Percentiles rank a stretch among this genome's conserved stretches.
Conservation (phyloP, 495 filamentous ascomycete genomes). For the Trichoderma reesei region DNA sequence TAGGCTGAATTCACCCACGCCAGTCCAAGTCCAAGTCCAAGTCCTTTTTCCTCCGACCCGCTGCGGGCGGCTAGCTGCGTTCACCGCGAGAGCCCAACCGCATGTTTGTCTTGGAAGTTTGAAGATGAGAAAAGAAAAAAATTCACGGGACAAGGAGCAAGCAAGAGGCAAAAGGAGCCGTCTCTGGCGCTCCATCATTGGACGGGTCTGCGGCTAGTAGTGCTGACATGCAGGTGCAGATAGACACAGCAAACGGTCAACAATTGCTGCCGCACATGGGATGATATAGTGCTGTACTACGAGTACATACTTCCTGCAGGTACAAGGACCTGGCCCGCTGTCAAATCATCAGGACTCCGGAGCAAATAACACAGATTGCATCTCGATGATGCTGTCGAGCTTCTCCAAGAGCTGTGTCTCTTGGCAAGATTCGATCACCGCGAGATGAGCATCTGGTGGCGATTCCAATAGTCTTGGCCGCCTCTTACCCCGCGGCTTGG, state of each 20-base stretch:
- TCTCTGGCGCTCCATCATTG: background rate
- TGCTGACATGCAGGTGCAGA: background rate
- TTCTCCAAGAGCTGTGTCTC: background rate
- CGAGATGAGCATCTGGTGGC: background rate
- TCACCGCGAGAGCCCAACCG: background rate
- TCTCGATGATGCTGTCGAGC: background rate
- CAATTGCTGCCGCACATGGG: too few relatives aligned
- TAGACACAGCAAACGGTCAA: background rate
- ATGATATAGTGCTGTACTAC: too few relatives aligned
- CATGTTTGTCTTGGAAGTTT: background rate
- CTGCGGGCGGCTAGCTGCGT: background rate
- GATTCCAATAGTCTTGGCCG: background rate
- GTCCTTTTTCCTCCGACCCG: background rate
- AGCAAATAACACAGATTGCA: too few relatives aligned
- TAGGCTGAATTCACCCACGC: background rate
- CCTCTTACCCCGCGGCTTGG: background rate
- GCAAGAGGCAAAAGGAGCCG: background rate
- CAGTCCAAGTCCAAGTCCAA: background rate
- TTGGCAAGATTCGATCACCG: constrained; percentile 1
- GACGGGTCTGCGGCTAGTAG: background rate
- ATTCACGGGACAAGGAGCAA: background rate
- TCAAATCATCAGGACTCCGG: background rate
- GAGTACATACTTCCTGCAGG: background rate
- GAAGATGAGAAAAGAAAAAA: background rate
- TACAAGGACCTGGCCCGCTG: background rate